A percentile compares a stretch with the other conserved stretches of the same genome.
Evolutionary conservation across 163 green algal species (phyloP).

Genomic region (Prototheca cutis): DNA sequence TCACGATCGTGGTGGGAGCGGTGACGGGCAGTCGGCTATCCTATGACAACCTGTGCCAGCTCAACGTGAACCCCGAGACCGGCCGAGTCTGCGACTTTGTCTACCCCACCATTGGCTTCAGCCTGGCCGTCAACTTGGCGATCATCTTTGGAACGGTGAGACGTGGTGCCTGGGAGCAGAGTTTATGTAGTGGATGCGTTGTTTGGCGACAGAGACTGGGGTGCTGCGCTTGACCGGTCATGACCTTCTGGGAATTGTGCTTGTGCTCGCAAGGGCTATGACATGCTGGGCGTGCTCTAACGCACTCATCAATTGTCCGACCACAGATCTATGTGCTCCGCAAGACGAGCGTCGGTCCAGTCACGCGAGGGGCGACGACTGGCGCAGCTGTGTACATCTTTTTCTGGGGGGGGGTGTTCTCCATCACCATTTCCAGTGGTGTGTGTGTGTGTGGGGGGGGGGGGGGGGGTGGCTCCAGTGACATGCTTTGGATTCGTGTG

Average conservation of each 20-base stretch:
- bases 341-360: neutral
- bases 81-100: slow-evolving; percentile 6
- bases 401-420: neutral
- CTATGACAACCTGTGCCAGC: slow-evolving; percentile 1
- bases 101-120: slow-evolving; percentile 2
- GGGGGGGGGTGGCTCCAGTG: neutral
- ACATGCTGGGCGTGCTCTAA: neutral
- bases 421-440: slow-evolving; percentile 1
- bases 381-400: neutral
- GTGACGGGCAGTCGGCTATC: neutral
- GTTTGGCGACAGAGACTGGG: too few relatives aligned
- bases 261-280: too few relatives aligned
- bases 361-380: neutral
- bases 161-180: neutral
- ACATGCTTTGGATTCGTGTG: neutral
- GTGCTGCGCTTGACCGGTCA: too few relatives aligned
- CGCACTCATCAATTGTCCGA: neutral
- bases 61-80: neutral
- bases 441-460: too few relatives aligned
- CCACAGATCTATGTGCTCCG: neutral
- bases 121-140: neutral
- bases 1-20: neutral
- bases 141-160: neutral
- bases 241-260: too few relatives aligned
- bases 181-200: neutral